Evolutionary conservation across 306 rosid species (phyloP).

Genomic region (Vachellia collinsii): DNA sequence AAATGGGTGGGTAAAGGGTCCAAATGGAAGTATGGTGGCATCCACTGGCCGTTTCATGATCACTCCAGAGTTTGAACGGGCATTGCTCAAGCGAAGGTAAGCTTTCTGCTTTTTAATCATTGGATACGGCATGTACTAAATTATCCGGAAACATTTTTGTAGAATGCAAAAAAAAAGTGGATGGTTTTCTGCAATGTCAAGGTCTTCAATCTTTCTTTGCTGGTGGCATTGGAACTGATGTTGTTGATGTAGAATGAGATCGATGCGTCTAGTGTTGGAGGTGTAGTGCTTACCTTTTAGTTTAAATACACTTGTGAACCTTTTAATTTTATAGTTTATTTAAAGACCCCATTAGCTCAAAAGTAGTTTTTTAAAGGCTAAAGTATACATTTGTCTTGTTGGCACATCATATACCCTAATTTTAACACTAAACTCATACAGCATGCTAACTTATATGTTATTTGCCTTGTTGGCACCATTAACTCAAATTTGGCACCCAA

Average conservation of each 20-base stretch:
- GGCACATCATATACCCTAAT: neutral
- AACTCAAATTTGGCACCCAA: neutral
- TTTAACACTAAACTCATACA: neutral
- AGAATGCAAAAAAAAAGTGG: neutral
- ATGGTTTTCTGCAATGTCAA: no score
- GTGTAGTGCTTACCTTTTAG: conserved; percentile 1
- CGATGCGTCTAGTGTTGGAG: neutral
- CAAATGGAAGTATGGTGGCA: neutral
- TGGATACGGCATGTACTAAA: conserved; percentile 2
- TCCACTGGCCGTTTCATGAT: neutral
- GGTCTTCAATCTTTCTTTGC: no score
- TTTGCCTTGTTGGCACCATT: neutral
- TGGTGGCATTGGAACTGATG: no score
- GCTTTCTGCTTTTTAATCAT: conserved; percentile 10
- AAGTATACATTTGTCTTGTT: neutral
- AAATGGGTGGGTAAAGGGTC: neutral
- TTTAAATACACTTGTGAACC: neutral
- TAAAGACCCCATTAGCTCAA: neutral
- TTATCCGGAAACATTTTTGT: neutral
- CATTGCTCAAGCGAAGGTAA: conserved; percentile 25
- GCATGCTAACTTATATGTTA: neutral
- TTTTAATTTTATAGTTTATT: neutral
- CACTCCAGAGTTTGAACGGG: conserved; percentile 13
- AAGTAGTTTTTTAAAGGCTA: neutral
- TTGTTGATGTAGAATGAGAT: neutral